Conservation (phyloP, 345 rosid genomes). For the Zanthoxylum bungeanum region DNA sequence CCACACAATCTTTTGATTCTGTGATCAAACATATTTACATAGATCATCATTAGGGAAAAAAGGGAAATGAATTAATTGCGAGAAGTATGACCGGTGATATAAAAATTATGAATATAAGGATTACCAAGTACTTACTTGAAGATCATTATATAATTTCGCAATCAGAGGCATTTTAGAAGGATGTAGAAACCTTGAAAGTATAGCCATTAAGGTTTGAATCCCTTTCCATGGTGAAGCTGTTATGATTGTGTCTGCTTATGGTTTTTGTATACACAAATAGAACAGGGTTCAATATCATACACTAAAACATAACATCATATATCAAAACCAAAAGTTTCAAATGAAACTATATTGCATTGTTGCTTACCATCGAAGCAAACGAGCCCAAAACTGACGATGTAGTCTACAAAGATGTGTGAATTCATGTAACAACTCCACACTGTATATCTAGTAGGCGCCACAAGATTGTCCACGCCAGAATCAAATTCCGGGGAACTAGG, state of each 20-base stretch:
- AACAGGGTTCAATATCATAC: neutral
- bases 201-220: neutral
- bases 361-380: conserved; percentile 11
- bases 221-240: neutral
- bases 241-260: neutral
- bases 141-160: conserved; percentile 4
- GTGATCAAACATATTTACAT: neutral
- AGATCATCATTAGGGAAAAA: neutral
- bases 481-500: conserved; percentile 52
- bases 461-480: conserved; percentile 53
- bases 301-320: neutral
- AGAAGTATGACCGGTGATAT: neutral
- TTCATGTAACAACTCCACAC: conserved; percentile 54
- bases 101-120: no score
- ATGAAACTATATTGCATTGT: neutral
- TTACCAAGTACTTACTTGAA: conserved; percentile 13
- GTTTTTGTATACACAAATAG: neutral
- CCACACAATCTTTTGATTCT: conserved; percentile 8
- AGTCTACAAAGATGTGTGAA: conserved; percentile 46
- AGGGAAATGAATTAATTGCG: neutral
- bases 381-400: conserved; percentile 47
- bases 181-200: conserved; percentile 12
- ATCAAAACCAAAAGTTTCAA: neutral
- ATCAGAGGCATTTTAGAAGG: conserved; percentile 10
- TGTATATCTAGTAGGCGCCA: conserved; percentile 34